These are phyloP conservation scores for Solanum neorickii DNA, from an alignment of 257 asterid species.

Conservation along the genomic window DNA sequence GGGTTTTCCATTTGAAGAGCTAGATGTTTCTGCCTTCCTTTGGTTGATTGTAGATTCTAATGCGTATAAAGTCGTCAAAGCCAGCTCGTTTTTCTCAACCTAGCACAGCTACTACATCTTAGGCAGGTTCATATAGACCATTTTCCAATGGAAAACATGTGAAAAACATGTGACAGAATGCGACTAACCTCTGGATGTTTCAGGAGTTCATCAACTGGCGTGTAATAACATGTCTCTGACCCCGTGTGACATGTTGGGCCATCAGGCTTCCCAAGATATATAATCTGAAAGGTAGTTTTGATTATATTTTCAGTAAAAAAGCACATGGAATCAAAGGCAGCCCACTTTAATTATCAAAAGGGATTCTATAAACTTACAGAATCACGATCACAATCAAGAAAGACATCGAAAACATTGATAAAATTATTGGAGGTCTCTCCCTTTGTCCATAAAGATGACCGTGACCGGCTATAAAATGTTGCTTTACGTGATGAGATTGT, in stretches of 20 bases:
- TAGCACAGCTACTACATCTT: constrained; percentile 1
- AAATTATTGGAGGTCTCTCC: constrained; percentile 91
- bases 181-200: constrained; percentile 27
- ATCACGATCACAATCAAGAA: constrained; percentile 84
- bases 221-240: constrained; percentile 76
- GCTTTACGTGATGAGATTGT: constrained; percentile 74
- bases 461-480: constrained; percentile 79
- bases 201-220: constrained; percentile 34
- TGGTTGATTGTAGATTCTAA: constrained; percentile 63
- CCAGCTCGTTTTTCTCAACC: constrained; percentile 44
- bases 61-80: constrained; percentile 51
- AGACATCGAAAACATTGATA: constrained; percentile 62
- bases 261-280: constrained; percentile 84
- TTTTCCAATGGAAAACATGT: neutral
- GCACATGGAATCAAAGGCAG: neutral
- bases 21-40: constrained; percentile 40
- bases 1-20: constrained; percentile 32
- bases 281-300: constrained; percentile 27
- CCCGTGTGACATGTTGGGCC: constrained; percentile 96
- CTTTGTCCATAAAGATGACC: constrained; percentile 80
- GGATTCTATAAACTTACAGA: constrained; percentile 41
- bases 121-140: neutral
- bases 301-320: neutral
- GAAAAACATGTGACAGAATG: neutral
- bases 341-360: neutral